Base-by-base conservation (phyloP, 2,329 filamentous ascomycete species). In the Arthroderma uncinatum region DNA sequence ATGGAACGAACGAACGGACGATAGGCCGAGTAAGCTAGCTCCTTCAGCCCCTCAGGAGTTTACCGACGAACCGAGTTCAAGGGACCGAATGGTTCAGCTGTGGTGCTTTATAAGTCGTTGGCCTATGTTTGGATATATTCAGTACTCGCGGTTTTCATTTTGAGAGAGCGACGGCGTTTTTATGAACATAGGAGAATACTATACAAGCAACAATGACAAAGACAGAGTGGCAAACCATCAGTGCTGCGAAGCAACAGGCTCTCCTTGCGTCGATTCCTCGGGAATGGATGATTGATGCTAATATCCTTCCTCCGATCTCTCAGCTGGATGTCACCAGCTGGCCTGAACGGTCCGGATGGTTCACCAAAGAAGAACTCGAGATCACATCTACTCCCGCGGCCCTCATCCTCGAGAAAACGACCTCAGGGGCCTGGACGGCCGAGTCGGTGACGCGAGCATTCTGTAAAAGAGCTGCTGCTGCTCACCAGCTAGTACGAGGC, bases 171-270 rank as follows among this genome's bases (percentile, higher is more conserved):
- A n/a, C n/a, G n/a, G n/a, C n/a, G n/a, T n/a, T n/a, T n/a, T n/a
- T n/a, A n/a, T n/a, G n/a, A n/a, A n/a, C n/a, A n/a, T n/a, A n/a
- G n/a, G n/a, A n/a, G n/a, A n/a, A n/a, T n/a, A n/a, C n/a, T n/a
- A n/a, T n/a, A n/a, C n/a, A n/a, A n/a, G n/a, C 33, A 34, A 48
- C 44, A 9, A 57, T 40, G 30, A 57, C 52, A 55, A 54, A 53
- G 36, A 23, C 34, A 23, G 37, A 53, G 33, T 73, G 71, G 57
- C 54, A 67, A 9, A 56, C 62, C 19, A 68, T 75, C 34, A 68
- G 71, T 16, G 62, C 66, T 14, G 66, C 67, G 19, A 76, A 76
- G 62, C 72, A 72, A 57, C 64, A 64, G n/a, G 65, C 70, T 7
- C 64, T 74, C 19, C 64, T 66, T 36, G 61, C 69, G 21, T 64